Evolutionary conservation across 208 protist genomes (phyloP).

Genomic region (Leishmania lainsoni): DNA sequence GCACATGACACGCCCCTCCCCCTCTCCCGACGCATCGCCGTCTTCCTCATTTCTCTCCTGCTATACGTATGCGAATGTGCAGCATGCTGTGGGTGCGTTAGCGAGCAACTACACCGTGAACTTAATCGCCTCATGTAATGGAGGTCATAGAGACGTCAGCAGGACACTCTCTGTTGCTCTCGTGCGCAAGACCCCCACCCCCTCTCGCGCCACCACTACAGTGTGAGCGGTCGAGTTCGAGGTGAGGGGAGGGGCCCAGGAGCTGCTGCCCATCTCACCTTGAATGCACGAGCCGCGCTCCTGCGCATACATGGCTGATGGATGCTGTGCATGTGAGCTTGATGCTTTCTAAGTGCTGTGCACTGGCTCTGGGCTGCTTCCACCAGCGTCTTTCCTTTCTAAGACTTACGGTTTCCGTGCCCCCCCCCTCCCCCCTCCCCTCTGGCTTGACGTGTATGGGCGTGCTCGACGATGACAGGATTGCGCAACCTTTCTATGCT

Average conservation of each 20-base stretch:
- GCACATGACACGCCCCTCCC: background rate
- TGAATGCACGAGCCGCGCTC: background rate
- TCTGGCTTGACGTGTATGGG: background rate
- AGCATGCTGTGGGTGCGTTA: no score
- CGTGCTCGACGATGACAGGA: background rate
- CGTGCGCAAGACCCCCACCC: background rate
- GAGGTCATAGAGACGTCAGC: no score
- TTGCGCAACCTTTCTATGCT: background rate
- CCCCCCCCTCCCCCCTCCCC: background rate
- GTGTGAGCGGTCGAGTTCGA: background rate
- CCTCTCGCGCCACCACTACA: background rate
- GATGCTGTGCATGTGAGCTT: background rate
- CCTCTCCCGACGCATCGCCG: no score
- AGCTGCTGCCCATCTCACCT: background rate
- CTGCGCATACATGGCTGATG: background rate
- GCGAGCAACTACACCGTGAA: no score
- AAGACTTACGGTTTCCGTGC: background rate
- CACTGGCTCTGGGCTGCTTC: background rate
- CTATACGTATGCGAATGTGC: no score
- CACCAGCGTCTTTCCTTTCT: background rate
- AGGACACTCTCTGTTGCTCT: no score
- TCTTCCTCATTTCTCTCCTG: no score
- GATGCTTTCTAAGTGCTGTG: background rate
- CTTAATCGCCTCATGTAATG: no score
- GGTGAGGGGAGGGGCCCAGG: background rate